phyloP scores from a whole-genome alignment of 768 basidiomycete genomes.

The Cystobasidiopsis lactophilus region DNA sequence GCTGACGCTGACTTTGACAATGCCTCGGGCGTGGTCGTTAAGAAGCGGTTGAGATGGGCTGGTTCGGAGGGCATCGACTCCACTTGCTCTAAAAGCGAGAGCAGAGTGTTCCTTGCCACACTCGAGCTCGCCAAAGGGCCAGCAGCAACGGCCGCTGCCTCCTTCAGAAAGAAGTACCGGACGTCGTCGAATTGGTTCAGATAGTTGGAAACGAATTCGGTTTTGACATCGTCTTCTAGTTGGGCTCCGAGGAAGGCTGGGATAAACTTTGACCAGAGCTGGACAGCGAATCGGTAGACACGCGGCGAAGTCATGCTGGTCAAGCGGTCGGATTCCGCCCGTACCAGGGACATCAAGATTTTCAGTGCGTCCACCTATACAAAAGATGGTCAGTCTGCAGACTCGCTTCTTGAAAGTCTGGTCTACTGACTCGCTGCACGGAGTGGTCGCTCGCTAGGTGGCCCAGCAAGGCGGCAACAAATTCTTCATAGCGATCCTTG shows the following conservation, averaged over 20 bases:
- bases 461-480: too few relatives aligned
- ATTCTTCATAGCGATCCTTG: conserved; percentile 48
- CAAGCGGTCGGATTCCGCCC: conserved; percentile 48
- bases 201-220: conserved; percentile 47
- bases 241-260: conserved; percentile 30
- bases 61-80: conserved; percentile 50
- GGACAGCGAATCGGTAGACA: conserved; percentile 35
- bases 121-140: neutral
- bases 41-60: conserved; percentile 52
- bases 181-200: conserved; percentile 59
- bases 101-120: conserved; percentile 29
- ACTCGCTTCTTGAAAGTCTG: too few relatives aligned
- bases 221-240: conserved; percentile 28
- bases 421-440: too few relatives aligned
- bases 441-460: too few relatives aligned
- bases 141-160: conserved; percentile 36
- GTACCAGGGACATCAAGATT: conserved; percentile 53
- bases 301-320: conserved; percentile 43
- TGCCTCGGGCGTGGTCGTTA: conserved; percentile 44
- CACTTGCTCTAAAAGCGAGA: conserved; percentile 44
- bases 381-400: too few relatives aligned
- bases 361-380: conserved; percentile 44
- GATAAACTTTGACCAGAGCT: conserved; percentile 10
- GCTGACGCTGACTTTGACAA: neutral
- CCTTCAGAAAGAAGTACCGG: conserved; percentile 70